phyloP scores from a whole-genome alignment of 2,329 filamentous ascomycete genomes.

The Stagonosporopsis rhizophila region DNA sequence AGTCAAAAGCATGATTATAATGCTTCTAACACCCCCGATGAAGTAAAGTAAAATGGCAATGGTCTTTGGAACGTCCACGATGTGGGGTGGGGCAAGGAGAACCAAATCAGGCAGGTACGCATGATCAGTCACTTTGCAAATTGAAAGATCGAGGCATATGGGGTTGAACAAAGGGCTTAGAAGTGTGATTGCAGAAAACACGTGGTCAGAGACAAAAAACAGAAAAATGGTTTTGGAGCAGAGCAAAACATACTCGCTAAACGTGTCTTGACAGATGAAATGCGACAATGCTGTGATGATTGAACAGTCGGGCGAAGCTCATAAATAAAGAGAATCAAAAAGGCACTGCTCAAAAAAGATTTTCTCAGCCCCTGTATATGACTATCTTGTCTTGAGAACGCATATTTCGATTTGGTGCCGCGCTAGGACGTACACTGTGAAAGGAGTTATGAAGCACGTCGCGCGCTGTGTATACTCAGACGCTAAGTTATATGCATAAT shows the following conservation, averaged over 20 bases:
- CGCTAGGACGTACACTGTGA: not conserved
- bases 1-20: not conserved
- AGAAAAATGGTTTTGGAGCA: not conserved
- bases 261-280: not conserved
- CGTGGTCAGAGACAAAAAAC: not conserved
- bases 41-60: not conserved
- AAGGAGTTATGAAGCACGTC: not conserved
- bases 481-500: no score
- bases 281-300: not conserved
- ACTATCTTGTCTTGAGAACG: not conserved
- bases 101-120: not conserved
- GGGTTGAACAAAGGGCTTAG: not conserved
- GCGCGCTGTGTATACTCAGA: not conserved
- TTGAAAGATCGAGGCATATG: not conserved
- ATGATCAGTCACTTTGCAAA: not conserved
- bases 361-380: no score
- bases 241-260: not conserved
- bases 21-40: not conserved
- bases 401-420: not conserved
- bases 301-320: no score
- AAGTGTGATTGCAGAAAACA: no score
- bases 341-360: no score
- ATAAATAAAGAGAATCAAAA: no score
- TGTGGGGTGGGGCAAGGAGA: not conserved
- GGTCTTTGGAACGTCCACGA: not conserved